Evolutionary conservation across 345 rosid species (phyloP).

Genomic region (Eucalyptus cloeziana): DNA sequence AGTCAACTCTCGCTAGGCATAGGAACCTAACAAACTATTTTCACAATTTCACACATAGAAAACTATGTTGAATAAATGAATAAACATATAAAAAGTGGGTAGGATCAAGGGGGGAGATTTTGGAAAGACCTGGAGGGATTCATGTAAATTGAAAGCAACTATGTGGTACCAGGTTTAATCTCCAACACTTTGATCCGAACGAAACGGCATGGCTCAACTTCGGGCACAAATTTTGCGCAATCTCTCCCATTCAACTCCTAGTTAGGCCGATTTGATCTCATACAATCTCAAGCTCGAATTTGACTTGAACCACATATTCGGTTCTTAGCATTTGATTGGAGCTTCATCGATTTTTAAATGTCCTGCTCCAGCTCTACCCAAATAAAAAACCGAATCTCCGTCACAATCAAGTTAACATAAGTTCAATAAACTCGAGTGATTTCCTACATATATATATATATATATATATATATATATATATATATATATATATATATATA

Average conservation of each 20-base stretch:
- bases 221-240: neutral
- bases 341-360: neutral
- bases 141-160: neutral
- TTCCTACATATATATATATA: neutral
- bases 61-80: neutral
- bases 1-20: neutral
- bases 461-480: too few relatives aligned
- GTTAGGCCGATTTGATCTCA: neutral
- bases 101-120: neutral
- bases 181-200: neutral
- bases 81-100: neutral
- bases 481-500: too few relatives aligned
- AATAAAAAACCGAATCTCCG: neutral
- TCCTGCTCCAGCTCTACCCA: neutral
- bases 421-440: neutral
- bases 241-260: neutral
- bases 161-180: neutral
- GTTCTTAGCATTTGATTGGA: neutral
- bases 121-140: neutral
- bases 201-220: neutral
- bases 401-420: neutral
- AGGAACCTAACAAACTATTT: neutral
- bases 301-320: neutral
- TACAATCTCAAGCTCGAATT: neutral
- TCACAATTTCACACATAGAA: neutral